Evolutionary conservation across 1,284 basidiomycete species (phyloP), one percentile per base, ranked within the genome.

Genomic region (Ustilago loliicola): DNA sequence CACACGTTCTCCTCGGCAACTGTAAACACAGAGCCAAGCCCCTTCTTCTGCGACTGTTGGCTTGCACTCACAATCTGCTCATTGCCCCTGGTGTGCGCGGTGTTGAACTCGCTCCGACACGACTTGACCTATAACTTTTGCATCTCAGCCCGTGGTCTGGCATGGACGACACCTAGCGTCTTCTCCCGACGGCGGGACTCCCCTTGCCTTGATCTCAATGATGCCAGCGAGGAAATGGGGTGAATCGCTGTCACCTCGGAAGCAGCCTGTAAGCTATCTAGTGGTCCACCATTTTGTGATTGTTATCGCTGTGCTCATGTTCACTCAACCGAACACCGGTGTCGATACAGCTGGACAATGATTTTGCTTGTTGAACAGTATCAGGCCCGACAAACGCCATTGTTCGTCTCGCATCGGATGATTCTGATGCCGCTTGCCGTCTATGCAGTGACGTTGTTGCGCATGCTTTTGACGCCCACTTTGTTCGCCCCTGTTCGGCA

Each of bases 1-100:
- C 54, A 27, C 36, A 25, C 54, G 36, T 40, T 40, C 54, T 38
- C 54, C 40, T 55, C 54, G 54, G 36, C 54, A 55, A 55, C n/a
- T n/a, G n/a, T 47, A 23, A 7, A 23, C 21, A 3, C 50, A 32
- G 23, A 29, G 50, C 30, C 27, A 32, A 52, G 25, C 23, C 50
- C 50, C 27, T 32, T 30, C 29, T 30, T 21, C 21, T 23, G 32
- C 32, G 32, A 34, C 32, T 34, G 32, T 34, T 50, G 19, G 8
- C 40, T 19, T 42, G 5, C n/a, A 42, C 40, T 9, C 15, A 19
- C n/a, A 13, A 42, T 42, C 15, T 42, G 6, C 40, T 19, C 40
- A 11, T 34, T 11, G 11, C 6, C 5, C 32, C 6, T 11, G 5
- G 32, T 42, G 40, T 9, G 40, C 17, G 40, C 7, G 48, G 4